Conservation (phyloP, 208 protist species). For the Trypanosoma vivax region DNA sequence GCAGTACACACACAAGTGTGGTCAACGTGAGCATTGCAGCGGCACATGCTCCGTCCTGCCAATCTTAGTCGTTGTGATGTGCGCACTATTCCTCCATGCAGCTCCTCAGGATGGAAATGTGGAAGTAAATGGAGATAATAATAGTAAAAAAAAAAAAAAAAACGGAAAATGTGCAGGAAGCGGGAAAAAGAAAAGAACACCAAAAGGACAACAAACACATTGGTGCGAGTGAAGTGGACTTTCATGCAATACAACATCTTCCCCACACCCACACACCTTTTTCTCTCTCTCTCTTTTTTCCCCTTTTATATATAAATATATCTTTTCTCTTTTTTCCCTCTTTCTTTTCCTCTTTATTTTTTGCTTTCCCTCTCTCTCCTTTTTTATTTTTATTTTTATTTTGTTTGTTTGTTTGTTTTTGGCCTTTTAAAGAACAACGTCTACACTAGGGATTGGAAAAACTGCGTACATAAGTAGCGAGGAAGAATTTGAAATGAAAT, state of each 20-base stretch:
- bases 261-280: not conserved
- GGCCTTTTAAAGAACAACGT: not conserved
- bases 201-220: not conserved
- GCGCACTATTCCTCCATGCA: no score
- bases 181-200: slow-evolving; percentile 1
- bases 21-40: no score
- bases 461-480: no score
- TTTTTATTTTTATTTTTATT: not conserved
- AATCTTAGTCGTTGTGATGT: no score
- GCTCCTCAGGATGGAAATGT: not conserved
- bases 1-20: no score
- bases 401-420: not conserved
- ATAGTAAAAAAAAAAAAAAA: slow-evolving; percentile 12
- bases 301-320: slow-evolving; percentile 1
- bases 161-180: not conserved
- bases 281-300: slow-evolving; percentile 3
- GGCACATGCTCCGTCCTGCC: no score
- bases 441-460: not conserved
- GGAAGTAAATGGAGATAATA: not conserved
- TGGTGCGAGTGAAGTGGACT: no score
- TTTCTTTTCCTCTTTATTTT: slow-evolving; percentile 1
- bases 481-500: no score
- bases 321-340: slow-evolving; percentile 1
- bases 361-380: not conserved
- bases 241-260: no score